Conservation (phyloP, 208 protist genomes). For the Naegleria gruberi region DNA sequence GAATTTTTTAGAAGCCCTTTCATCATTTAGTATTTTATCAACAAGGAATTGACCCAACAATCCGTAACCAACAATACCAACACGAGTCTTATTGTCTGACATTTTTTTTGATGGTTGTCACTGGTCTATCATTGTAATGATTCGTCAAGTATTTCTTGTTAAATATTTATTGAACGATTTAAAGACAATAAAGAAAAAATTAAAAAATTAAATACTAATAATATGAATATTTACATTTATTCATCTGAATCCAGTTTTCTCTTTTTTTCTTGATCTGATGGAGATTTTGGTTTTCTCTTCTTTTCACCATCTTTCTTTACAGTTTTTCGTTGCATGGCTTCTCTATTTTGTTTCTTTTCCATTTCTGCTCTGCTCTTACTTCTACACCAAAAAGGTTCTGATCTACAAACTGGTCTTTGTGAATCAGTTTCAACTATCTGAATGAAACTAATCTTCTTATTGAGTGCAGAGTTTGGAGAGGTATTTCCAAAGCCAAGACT, state of each 20-base stretch:
- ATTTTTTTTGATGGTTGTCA: too few relatives aligned
- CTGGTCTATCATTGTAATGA: too few relatives aligned
- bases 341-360: background rate
- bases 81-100: background rate
- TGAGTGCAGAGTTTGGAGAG: background rate
- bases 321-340: background rate
- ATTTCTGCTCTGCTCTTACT: background rate
- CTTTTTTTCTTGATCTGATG: background rate
- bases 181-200: too few relatives aligned
- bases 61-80: constrained; percentile 22
- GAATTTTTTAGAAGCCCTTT: background rate
- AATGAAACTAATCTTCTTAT: background rate
- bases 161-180: too few relatives aligned
- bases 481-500: background rate
- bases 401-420: background rate
- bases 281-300: background rate
- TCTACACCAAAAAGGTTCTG: background rate
- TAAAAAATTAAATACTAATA: too few relatives aligned
- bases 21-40: background rate
- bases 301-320: background rate
- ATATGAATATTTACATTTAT: too few relatives aligned
- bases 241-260: too few relatives aligned
- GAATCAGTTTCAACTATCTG: background rate
- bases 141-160: too few relatives aligned
- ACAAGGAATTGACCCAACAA: background rate